These are phyloP conservation scores for Oryza longistaminata DNA, from an alignment of 176 grass and related monocot species.

Conservation along the genomic window DNA sequence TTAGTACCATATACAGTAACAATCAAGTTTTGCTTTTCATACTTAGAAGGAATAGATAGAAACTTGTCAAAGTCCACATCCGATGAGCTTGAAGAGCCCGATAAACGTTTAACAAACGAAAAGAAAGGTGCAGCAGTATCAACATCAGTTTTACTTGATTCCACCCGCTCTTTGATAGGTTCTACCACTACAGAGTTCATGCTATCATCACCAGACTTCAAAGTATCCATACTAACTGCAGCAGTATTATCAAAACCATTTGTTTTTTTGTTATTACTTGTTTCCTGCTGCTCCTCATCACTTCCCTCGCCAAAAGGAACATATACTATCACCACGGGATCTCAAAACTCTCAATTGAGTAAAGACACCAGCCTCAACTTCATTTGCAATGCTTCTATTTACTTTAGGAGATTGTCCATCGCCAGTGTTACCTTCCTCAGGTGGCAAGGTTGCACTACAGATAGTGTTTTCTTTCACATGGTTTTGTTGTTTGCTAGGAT, in stretches of 20 bases:
- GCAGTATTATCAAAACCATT: slow-evolving; percentile 7
- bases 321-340: slow-evolving; percentile 26
- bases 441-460: neutral
- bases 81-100: no score
- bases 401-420: slow-evolving; percentile 4
- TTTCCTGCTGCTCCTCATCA: slow-evolving; percentile 19
- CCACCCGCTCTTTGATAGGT: slow-evolving; percentile 9
- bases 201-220: neutral
- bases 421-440: neutral
- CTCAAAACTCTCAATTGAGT: slow-evolving; percentile 41
- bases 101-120: neutral
- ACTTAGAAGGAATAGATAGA: no score
- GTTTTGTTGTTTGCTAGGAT: slow-evolving; percentile 38
- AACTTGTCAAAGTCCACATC: no score
- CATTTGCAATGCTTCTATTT: neutral
- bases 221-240: neutral
- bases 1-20: no score
- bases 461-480: slow-evolving; percentile 17
- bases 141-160: slow-evolving; percentile 22
- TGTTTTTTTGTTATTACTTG: slow-evolving; percentile 27
- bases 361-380: slow-evolving; percentile 43
- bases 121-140: slow-evolving; percentile 6
- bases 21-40: no score
- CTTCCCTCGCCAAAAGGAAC: neutral
- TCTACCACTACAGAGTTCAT: slow-evolving; percentile 19